Evolutionary conservation across 768 basidiomycete species (phyloP).

Genomic region (Lactarius quietus): DNA sequence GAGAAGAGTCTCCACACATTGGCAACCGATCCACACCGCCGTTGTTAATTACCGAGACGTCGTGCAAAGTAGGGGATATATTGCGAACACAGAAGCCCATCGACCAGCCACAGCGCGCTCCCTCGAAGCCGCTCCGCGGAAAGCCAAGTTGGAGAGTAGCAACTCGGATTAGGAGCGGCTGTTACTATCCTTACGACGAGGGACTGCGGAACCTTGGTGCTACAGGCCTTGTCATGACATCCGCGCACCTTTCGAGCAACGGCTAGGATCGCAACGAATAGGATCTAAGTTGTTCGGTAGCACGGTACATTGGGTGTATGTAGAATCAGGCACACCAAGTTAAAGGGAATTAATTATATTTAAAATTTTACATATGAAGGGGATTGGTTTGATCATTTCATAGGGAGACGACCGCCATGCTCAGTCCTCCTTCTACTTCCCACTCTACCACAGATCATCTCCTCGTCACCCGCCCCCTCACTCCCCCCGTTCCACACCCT

Average conservation of each 20-base stretch:
- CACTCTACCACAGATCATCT: neutral
- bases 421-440: constrained; percentile 2
- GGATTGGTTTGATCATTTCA: neutral
- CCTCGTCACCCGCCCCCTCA: neutral
- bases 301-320: too few relatives aligned
- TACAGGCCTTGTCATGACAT: too few relatives aligned
- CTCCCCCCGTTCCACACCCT: neutral
- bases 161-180: neutral
- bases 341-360: neutral
- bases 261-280: too few relatives aligned
- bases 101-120: neutral
- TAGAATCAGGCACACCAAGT: too few relatives aligned
- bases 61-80: neutral
- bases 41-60: neutral
- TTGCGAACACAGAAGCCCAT: neutral
- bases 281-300: too few relatives aligned
- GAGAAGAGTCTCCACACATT: neutral
- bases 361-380: neutral
- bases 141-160: neutral
- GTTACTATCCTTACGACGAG: neutral
- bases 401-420: neutral
- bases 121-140: neutral
- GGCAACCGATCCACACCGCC: neutral
- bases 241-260: too few relatives aligned
- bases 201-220: neutral